These are phyloP conservation scores for Aspergillus proliferans DNA, from an alignment of 2,329 filamentous ascomycete species.

Conservation along the genomic window DNA sequence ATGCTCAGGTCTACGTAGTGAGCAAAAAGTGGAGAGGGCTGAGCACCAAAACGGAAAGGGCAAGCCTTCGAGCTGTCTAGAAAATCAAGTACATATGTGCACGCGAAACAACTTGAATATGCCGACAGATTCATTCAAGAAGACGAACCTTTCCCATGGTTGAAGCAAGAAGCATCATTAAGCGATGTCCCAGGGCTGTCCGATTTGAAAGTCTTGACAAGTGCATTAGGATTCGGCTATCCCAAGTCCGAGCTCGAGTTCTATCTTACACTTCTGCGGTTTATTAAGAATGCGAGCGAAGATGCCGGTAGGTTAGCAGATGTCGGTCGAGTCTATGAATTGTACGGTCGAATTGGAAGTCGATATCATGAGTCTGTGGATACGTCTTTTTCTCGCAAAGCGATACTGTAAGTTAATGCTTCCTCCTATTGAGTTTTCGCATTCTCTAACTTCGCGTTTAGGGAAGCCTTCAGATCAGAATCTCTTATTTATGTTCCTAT, in stretches of 20 bases:
- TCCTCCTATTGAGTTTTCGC: neutral
- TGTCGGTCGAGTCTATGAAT: conserved; percentile 2
- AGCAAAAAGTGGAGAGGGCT: too few species aligned
- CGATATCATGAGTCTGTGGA: conserved; percentile 2
- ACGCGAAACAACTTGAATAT: conserved; percentile 1
- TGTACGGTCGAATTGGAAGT: conserved; percentile 4
- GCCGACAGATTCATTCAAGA: conserved; percentile 1
- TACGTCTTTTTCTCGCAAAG: neutral
- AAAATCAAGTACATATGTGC: conserved; percentile 2
- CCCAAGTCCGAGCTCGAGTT: conserved; percentile 5
- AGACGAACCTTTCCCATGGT: conserved; percentile 7
- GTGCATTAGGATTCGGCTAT: conserved; percentile 3
- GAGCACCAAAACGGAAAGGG: too few species aligned
- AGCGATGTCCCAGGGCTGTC: neutral
- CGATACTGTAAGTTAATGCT: neutral
- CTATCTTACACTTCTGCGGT: conserved; percentile 1
- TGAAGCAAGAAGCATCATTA: neutral
- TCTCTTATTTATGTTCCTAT: neutral
- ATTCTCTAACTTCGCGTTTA: neutral
- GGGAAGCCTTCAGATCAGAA: neutral
- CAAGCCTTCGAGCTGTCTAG: too few species aligned
- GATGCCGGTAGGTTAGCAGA: neutral
- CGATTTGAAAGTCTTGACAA: neutral
- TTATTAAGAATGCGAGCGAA: neutral
- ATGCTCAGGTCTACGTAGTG: too few species aligned